phyloP scores from a whole-genome alignment of 768 basidiomycete species.

The Tylopilus felleus region DNA sequence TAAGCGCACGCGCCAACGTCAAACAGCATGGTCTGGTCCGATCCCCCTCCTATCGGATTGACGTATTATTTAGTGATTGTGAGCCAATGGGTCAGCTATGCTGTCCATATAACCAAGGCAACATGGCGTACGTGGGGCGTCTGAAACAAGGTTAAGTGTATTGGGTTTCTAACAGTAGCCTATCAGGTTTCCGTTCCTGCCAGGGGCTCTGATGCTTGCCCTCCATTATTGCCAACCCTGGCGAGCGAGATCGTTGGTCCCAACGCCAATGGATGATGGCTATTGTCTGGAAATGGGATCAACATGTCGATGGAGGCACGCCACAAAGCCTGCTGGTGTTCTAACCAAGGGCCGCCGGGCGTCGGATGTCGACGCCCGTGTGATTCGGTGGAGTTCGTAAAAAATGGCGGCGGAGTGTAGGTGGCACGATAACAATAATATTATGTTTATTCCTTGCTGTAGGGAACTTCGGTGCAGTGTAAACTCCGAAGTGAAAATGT shows the following conservation, averaged over 20 bases:
- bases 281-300: not conserved
- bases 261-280: not conserved
- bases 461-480: not conserved
- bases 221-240: not conserved
- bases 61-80: not conserved
- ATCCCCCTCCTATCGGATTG: not conserved
- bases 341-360: not conserved
- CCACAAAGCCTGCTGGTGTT: not conserved
- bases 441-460: slow-evolving; percentile 1
- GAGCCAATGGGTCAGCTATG: not conserved
- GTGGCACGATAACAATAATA: not conserved
- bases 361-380: not conserved
- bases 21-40: slow-evolving; percentile 1
- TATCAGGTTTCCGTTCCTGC: not conserved
- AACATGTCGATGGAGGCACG: not conserved
- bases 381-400: not conserved
- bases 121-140: not conserved
- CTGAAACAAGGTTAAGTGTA: not conserved
- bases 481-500: not conserved
- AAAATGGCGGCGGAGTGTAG: not conserved
- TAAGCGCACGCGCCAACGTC: slow-evolving; percentile 12
- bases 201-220: not conserved
- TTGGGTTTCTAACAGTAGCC: not conserved
- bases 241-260: not conserved
- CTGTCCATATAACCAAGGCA: no score